Evolutionary conservation across 768 basidiomycete genomes (phyloP), one percentile per base, ranked within the genome.

Genomic region (Phaeolepiota aurea): DNA sequence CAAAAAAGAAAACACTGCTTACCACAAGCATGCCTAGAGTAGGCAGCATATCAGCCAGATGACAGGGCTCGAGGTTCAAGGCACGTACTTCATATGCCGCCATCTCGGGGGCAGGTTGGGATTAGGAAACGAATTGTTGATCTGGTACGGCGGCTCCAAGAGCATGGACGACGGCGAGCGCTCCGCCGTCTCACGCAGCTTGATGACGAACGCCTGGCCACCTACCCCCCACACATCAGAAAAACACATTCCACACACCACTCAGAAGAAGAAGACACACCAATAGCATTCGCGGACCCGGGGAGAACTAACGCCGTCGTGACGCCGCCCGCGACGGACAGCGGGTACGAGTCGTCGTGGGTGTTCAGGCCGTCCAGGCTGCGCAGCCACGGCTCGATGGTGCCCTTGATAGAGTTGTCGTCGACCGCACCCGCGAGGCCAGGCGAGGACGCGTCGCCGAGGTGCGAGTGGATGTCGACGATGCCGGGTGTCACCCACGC

Each of bases 401-500:
- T 66, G 13, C 61, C 68, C 39, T 75, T 68, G 22, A 54, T 13
- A 9, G 80, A 82, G 53, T 82, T 79, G 19, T 52, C 69, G 49
- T 87, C 86, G 11, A 39, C 43, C 2, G 71, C 59, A 13, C 79
- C 82, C n/a, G 51, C 41, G 1, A 86, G 60, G 0, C 31, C 50
- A 0, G 84, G 83, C 0, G 72, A 58, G 10, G 76, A 48, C 14
- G 52, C 62, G 22, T 76, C 70, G 12, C 78, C 82, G 30, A 83
- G 49, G 51, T 88, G 84, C 1, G 79, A 80, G 56, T 86, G 83
- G 37, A 79, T 58, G 52, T 82, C 78, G 25, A 82, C 65, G 41
- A 81, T 63, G 11, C 75, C 87, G n/a, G 88, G 86, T 0, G 87
- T 86, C 9, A 89, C 70, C 87, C 87, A 91, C 12, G 77, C 68